Conservation (phyloP, 495 filamentous ascomycete species). For the Aspergillus egyptiacus region DNA sequence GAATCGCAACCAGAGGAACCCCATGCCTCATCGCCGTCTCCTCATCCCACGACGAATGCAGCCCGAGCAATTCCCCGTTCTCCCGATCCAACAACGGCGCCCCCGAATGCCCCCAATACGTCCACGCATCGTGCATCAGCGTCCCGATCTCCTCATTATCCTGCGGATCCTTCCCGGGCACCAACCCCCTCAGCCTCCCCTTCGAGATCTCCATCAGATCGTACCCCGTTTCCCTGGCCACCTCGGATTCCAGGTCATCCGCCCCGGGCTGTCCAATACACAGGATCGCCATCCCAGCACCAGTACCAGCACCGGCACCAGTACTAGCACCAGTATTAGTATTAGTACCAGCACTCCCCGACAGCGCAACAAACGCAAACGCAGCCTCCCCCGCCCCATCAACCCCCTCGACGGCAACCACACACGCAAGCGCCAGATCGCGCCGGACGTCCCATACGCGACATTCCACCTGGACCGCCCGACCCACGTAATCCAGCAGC, state of each 20-base stretch:
- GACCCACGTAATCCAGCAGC: not conserved
- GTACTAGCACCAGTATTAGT: no score
- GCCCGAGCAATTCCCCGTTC: not conserved
- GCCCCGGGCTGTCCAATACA: conserved; percentile 10
- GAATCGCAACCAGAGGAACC: conserved; percentile 1
- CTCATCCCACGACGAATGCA: conserved; percentile 12
- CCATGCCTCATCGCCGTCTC: conserved; percentile 9
- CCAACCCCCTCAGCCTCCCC: conserved; percentile 1
- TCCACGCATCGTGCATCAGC: conserved; percentile 11
- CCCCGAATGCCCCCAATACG: conserved; percentile 10
- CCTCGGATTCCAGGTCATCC: conserved; percentile 3
- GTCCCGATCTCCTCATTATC: conserved; percentile 10
- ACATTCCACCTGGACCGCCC: conserved; percentile 5
- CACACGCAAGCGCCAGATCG: conserved; percentile 1
- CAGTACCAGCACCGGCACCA: no score
- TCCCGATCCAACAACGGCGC: conserved; percentile 2
- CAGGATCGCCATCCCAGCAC: not conserved
- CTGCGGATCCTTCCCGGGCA: conserved; percentile 4
- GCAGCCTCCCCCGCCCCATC: not conserved
- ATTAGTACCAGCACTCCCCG: no score
- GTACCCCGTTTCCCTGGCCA: not conserved
- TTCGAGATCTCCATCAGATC: conserved; percentile 2
- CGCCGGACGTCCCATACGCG: not conserved
- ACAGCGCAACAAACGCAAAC: not conserved
- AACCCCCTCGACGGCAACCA: not conserved